These are phyloP conservation scores for Liriodendron chinense DNA, from an alignment of 164 flowering plant genomes.

Conservation along the genomic window DNA sequence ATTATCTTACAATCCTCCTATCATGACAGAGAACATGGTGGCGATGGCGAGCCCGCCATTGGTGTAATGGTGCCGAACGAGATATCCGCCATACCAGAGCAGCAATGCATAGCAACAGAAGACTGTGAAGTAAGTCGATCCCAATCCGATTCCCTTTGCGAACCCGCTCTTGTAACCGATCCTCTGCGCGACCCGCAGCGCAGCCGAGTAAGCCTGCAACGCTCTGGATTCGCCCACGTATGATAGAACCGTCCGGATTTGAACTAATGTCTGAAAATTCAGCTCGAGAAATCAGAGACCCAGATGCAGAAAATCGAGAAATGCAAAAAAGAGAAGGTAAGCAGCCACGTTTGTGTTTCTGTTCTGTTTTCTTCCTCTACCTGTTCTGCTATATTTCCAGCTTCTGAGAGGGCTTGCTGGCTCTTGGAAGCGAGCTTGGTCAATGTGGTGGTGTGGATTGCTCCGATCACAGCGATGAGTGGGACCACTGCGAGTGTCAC, in stretches of 20 bases:
- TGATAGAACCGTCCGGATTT: slow-evolving; percentile 82
- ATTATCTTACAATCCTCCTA: slow-evolving; percentile 85
- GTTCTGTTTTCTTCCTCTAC: slow-evolving; percentile 27
- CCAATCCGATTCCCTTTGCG: slow-evolving; percentile 85
- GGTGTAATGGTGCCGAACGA: slow-evolving; percentile 80
- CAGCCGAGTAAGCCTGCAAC: slow-evolving; percentile 65
- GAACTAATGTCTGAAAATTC: slow-evolving; percentile 69
- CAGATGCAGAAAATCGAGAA: neutral
- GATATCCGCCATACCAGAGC: slow-evolving; percentile 96
- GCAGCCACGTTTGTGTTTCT: neutral
- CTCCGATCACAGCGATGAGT: slow-evolving; percentile 90
- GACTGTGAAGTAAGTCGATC: slow-evolving; percentile 92
- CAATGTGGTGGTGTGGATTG: slow-evolving; percentile 64
- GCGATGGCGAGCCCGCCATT: slow-evolving; percentile 97
- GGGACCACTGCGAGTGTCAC: slow-evolving; percentile 96
- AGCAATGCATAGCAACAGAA: slow-evolving; percentile 95
- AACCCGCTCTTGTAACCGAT: slow-evolving; percentile 86
- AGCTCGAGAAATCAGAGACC: neutral
- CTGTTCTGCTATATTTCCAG: slow-evolving; percentile 92
- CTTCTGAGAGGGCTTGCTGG: slow-evolving; percentile 84
- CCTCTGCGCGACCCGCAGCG: slow-evolving; percentile 59
- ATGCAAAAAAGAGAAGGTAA: neutral
- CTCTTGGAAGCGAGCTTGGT: slow-evolving; percentile 76
- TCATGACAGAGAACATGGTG: slow-evolving; percentile 95
- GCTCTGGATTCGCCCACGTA: slow-evolving; percentile 92